A percentile compares a stretch with the other conserved stretches of the same genome.
These are phyloP conservation scores for Colletotrichum sp. DNA, from an alignment of 2,329 filamentous ascomycete genomes.

Conservation along the genomic window DNA sequence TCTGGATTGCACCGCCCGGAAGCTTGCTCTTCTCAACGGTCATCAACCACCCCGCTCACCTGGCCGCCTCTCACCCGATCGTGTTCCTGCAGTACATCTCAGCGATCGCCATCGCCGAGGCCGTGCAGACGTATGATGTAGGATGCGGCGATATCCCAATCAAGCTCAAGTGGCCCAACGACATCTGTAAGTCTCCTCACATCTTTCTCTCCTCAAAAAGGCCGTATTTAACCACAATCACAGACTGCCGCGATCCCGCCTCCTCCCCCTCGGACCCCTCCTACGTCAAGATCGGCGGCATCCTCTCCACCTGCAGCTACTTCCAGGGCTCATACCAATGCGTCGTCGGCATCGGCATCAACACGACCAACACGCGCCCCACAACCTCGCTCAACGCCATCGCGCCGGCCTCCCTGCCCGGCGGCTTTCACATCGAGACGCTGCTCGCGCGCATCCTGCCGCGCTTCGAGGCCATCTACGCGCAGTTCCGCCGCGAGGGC, in stretches of 20 bases:
- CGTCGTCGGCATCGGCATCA: conserved; percentile 86
- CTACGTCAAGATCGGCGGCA: conserved; percentile 92
- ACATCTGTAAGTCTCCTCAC: conserved; percentile 68
- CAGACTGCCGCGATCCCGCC: conserved; percentile 70
- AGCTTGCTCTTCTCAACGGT: conserved; percentile 87
- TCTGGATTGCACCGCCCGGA: conserved; percentile 92
- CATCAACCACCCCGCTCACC: conserved; percentile 79
- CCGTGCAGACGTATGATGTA: conserved; percentile 78
- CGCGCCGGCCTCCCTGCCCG: conserved; percentile 52
- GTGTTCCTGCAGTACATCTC: conserved; percentile 95
- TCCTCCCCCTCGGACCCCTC: conserved; percentile 47
- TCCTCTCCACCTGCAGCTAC: conserved; percentile 89
- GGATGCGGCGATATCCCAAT: conserved; percentile 80
- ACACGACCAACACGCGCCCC: conserved; percentile 81
- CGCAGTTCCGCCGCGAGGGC: conserved; percentile 74
- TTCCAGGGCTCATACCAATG: conserved; percentile 79
- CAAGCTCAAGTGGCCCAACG: conserved; percentile 97
- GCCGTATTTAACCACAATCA: not conserved
- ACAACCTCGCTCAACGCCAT: conserved; percentile 87
- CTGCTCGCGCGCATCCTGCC: conserved; percentile 83
- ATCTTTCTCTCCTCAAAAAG: too few relatives aligned
- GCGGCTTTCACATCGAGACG: conserved; percentile 72
- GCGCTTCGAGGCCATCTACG: conserved; percentile 78
- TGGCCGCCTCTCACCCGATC: conserved; percentile 76
- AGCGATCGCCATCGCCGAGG: conserved; percentile 84